These are phyloP conservation scores for Claviceps monticola DNA, from an alignment of 2,329 filamentous ascomycete species.

Conservation along the genomic window DNA sequence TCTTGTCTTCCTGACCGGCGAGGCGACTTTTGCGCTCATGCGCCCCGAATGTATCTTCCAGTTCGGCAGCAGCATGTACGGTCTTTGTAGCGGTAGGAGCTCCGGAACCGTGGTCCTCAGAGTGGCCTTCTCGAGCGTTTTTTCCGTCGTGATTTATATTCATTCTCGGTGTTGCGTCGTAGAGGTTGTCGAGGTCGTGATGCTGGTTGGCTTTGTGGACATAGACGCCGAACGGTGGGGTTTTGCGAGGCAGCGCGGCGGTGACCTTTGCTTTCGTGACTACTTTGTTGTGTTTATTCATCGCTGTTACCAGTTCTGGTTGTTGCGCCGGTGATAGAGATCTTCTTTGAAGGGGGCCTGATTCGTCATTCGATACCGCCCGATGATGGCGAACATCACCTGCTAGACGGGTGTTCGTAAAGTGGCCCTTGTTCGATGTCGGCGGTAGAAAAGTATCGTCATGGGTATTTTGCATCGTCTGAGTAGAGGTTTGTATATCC, in stretches of 20 bases:
- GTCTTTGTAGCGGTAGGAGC: neutral
- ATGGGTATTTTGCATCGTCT: neutral
- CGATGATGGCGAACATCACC: neutral
- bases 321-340: neutral
- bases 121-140: neutral
- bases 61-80: slow-evolving; percentile 14
- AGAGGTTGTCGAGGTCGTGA: slow-evolving; percentile 19
- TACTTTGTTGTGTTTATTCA: neutral
- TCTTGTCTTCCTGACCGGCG: slow-evolving; percentile 39
- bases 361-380: neutral
- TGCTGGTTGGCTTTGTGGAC: neutral
- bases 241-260: neutral
- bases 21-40: slow-evolving; percentile 30
- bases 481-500: neutral
- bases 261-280: neutral
- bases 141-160: neutral
- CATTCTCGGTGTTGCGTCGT: slow-evolving; percentile 19
- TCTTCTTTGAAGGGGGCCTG: slow-evolving; percentile 1
- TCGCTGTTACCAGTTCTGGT: neutral
- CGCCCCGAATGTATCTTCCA: slow-evolving; percentile 29
- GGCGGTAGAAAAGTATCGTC: neutral
- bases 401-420: neutral
- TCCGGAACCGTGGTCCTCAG: neutral
- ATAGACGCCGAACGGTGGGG: neutral
- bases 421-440: neutral